Base-by-base conservation (phyloP, 202 grass and related monocot species). In the Setaria italica region DNA sequence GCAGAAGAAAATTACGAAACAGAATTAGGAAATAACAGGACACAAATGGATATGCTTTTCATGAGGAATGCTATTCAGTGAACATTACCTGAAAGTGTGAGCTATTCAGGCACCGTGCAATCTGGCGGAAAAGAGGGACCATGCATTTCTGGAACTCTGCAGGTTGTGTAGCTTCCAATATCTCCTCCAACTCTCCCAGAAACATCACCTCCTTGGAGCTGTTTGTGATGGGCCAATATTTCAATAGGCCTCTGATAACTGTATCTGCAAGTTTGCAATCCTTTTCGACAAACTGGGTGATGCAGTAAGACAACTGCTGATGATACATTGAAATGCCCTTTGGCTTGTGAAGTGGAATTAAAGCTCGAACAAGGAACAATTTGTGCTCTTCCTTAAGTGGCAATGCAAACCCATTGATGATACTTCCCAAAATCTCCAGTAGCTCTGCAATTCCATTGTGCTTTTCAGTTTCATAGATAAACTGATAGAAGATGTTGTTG, bases 331-430 rank as follows among this genome's bases (percentile, higher is more conserved):
- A 47, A 42, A 94, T 81, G 45, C 82, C 88, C 62, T 94, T 97
- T 56, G 94, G 91, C 86, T 97, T 97, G 87, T 97, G 94, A 58
- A 97, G 88, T 29, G 94, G 94, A 70, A 97, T 94, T 67, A 97
- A 84, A 43, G 90, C 88, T 15, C 94, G 74, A 55, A 94, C 39
- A 45, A 97, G 90, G 84, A 97, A 97, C 53, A 97, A 49, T 70
- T 97, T 97, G 60, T 97, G 94, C 16, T 97, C 94, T 90, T 97
- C 97, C 74, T 99, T 99, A 76, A 99, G 86, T 21, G 97, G 94
- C 86, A 96, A 85, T 14, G 97, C 91, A 16, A 99, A 99, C 11
- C 94, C 91, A 76, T 94, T 99, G 64, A 99, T 96, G 75, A 99
- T 99, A 64, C 93, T 96, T 76, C 97, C 97, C n/a, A 99, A 80